phyloP scores from a whole-genome alignment of 139 green algal genomes.

The Chlorella sp. region DNA sequence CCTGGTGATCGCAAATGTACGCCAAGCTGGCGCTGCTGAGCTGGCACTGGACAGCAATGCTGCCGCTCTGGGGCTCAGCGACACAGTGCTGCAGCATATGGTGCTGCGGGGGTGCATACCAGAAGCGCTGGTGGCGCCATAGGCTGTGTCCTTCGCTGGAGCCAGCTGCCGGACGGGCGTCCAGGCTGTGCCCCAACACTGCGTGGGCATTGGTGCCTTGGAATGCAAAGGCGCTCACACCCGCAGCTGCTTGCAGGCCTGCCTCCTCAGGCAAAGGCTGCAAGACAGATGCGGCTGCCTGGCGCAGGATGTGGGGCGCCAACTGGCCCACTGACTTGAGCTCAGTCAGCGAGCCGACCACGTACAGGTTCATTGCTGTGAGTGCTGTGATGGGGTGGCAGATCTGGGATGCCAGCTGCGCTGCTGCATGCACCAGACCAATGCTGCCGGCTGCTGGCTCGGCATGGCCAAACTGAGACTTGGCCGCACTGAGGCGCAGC shows the following conservation, averaged over 20 bases:
- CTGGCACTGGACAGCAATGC: not conserved
- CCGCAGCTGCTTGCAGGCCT: not conserved
- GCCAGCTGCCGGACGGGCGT: not conserved
- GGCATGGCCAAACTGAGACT: conserved; percentile 78
- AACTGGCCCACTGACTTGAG: not conserved
- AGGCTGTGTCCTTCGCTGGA: not conserved
- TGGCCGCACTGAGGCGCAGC: conserved; percentile 70
- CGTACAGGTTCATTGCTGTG: not conserved
- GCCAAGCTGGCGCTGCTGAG: not conserved
- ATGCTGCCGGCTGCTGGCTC: conserved; percentile 81
- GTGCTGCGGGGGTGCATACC: not conserved
- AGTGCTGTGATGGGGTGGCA: not conserved
- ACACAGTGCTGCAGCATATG: not conserved
- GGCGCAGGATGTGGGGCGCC: not conserved
- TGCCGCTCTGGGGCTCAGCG: not conserved
- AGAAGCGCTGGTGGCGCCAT: not conserved
- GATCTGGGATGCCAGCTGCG: not conserved
- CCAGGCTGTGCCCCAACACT: not conserved
- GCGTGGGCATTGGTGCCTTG: conserved; percentile 54
- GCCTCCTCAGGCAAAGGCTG: not conserved
- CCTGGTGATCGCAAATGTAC: conserved; percentile 52
- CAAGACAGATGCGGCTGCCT: not conserved
- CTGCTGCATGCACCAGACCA: conserved; percentile 51
- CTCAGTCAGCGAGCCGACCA: not conserved
- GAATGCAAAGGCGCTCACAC: conserved; percentile 50